phyloP scores from a whole-genome alignment of 108 stramenopile genomes.

The Skeletonema tropicum region DNA sequence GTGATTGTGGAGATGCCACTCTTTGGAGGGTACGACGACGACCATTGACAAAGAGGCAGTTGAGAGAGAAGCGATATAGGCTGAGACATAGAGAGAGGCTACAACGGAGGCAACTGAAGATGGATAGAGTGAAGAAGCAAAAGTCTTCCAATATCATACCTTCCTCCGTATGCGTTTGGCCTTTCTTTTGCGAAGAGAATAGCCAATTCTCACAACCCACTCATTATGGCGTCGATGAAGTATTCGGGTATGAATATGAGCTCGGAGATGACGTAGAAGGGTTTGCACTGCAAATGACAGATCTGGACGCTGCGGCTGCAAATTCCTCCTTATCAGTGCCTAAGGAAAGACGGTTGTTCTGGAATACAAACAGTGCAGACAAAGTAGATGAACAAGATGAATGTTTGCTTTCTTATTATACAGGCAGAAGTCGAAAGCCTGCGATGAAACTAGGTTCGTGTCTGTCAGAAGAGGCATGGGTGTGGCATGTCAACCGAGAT shows the following conservation, averaged over 20 bases:
- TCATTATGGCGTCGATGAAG: constrained; percentile 9
- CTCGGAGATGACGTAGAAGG: constrained; percentile 19
- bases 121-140: not conserved
- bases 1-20: constrained; percentile 84
- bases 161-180: constrained; percentile 41
- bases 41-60: constrained; percentile 30
- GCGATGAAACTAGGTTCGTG: constrained; percentile 56
- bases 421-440: not conserved
- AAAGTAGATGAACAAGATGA: constrained; percentile 11
- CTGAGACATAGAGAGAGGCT: constrained; percentile 12
- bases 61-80: constrained; percentile 19
- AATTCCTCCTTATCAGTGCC: constrained; percentile 10
- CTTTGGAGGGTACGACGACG: constrained; percentile 61
- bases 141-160: not conserved
- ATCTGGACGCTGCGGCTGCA: constrained; percentile 21
- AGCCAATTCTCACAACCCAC: constrained; percentile 19
- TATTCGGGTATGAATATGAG: constrained; percentile 23
- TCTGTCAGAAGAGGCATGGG: constrained; percentile 64
- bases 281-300: constrained; percentile 40
- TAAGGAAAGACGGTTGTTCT: constrained; percentile 7
- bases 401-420: constrained; percentile 29
- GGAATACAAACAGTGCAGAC: constrained; percentile 12
- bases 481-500: constrained; percentile 65
- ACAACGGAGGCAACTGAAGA: constrained; percentile 8
- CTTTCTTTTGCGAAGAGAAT: constrained; percentile 39